Evolutionary conservation across 306 rosid species (phyloP).

Genomic region (Malus sylvestris): DNA sequence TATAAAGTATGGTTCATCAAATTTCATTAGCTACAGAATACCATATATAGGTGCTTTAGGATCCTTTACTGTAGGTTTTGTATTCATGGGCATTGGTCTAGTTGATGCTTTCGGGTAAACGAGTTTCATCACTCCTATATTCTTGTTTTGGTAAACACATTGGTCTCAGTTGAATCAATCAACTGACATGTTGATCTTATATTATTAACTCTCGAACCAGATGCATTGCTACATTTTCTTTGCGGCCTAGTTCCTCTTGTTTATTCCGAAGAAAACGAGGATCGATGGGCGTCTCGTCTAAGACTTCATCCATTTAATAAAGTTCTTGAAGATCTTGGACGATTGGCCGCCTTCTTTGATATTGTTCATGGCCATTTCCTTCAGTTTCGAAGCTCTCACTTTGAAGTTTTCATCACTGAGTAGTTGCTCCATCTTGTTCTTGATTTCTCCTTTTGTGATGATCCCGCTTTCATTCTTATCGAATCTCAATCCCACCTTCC

Average conservation of each 20-base stretch:
- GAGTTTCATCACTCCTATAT: neutral
- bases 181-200: too few relatives aligned
- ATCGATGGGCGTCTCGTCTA: constrained; percentile 4
- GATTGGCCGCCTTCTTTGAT: constrained; percentile 22
- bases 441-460: constrained; percentile 10
- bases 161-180: too few relatives aligned
- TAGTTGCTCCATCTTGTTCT: constrained; percentile 13
- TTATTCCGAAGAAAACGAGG: too few relatives aligned
- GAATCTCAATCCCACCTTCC: constrained; percentile 19
- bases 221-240: neutral
- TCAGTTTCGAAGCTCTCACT: neutral
- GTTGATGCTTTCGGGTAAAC: neutral
- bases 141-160: too few relatives aligned
- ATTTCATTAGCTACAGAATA: too few relatives aligned
- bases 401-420: constrained; percentile 7
- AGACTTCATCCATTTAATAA: constrained; percentile 30
- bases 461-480: neutral
- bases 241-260: neutral
- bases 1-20: too few relatives aligned
- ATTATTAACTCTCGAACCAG: neutral
- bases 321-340: constrained; percentile 14
- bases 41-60: too few relatives aligned
- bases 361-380: constrained; percentile 15
- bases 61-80: too few relatives aligned
- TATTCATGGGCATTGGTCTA: too few relatives aligned